Conservation (phyloP, 208 protist species). For the Leishmania guyanensis region DNA sequence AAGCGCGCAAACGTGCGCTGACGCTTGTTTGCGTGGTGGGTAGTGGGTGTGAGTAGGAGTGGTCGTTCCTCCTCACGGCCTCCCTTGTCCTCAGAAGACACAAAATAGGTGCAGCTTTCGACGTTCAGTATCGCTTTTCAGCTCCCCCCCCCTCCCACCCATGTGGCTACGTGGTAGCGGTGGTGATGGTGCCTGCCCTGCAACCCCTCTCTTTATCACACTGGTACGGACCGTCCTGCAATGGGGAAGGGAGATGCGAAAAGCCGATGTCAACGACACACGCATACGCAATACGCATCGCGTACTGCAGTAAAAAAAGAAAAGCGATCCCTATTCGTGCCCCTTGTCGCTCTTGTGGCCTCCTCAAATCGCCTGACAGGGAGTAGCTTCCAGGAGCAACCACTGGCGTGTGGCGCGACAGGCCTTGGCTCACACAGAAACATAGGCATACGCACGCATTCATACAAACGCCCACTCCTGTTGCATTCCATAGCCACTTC, state of each 20-base stretch:
- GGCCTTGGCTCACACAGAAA: neutral
- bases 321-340: neutral
- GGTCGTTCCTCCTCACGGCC: neutral
- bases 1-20: neutral
- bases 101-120: neutral
- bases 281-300: neutral
- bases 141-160: too few species aligned
- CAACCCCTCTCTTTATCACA: neutral
- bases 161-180: neutral
- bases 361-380: neutral
- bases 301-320: neutral
- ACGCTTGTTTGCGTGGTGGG: constrained; percentile 7
- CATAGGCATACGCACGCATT: neutral
- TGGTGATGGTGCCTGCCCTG: neutral
- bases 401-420: neutral
- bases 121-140: neutral
- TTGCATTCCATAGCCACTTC: neutral
- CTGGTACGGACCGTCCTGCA: neutral
- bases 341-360: neutral
- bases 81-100: neutral
- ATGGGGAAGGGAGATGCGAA: neutral
- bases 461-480: neutral
- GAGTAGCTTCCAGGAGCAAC: too few species aligned
- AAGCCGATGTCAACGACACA: neutral
- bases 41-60: neutral